Evolutionary conservation across 768 basidiomycete genomes (phyloP).

Genomic region (Serendipita indica): DNA sequence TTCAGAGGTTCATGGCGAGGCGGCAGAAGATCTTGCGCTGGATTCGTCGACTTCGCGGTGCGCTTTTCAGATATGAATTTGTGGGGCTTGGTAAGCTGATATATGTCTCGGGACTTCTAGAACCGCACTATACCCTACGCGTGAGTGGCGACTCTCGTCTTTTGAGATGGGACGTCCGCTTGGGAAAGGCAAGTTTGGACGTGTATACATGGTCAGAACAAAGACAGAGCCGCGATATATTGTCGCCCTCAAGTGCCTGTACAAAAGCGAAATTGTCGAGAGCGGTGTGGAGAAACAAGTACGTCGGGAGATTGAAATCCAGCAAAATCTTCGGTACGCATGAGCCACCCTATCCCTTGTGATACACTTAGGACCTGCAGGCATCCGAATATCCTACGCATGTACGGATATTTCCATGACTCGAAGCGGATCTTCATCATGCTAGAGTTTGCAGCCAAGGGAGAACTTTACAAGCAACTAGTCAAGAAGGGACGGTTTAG

Average conservation of each 20-base stretch:
- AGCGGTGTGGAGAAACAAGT: slow-evolving; percentile 93
- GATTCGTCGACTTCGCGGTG: slow-evolving; percentile 66
- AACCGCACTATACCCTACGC: slow-evolving; percentile 36
- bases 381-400: slow-evolving; percentile 84
- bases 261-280: slow-evolving; percentile 90
- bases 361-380: slow-evolving; percentile 23
- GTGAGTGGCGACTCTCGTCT: slow-evolving; percentile 68
- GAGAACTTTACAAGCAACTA: slow-evolving; percentile 93
- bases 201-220: slow-evolving; percentile 96
- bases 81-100: slow-evolving; percentile 12
- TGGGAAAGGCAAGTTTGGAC: slow-evolving; percentile 98
- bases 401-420: slow-evolving; percentile 98
- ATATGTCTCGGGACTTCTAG: slow-evolving; percentile 29
- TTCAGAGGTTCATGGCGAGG: slow-evolving; percentile 58
- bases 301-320: slow-evolving; percentile 94
- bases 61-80: slow-evolving; percentile 17
- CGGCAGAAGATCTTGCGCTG: slow-evolving; percentile 65
- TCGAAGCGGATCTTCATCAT: slow-evolving; percentile 95
- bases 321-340: slow-evolving; percentile 61
- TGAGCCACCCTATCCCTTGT: neutral
- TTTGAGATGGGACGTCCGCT: slow-evolving; percentile 68
- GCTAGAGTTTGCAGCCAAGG: slow-evolving; percentile 94
- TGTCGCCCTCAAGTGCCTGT: slow-evolving; percentile 89
- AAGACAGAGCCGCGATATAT: slow-evolving; percentile 70
- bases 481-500: slow-evolving; percentile 73